phyloP scores from a whole-genome alignment of 1,284 basidiomycete genomes.

The Rhodotorula sp. region DNA sequence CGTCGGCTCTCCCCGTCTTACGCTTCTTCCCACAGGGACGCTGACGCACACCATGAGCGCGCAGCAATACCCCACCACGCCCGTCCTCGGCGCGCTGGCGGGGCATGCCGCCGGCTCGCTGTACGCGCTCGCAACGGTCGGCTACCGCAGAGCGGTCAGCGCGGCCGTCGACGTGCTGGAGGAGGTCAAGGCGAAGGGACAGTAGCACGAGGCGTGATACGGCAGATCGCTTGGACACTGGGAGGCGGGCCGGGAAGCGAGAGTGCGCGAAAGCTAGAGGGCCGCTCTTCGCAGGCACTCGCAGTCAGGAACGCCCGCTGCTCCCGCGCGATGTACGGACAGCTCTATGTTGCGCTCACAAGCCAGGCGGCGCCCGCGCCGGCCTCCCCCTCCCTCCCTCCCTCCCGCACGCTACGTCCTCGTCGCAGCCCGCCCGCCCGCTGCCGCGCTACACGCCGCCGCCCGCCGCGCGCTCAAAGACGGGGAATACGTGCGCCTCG shows the following conservation, averaged over 20 bases:
- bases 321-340: too few relatives aligned
- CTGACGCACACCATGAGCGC: background rate
- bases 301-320: too few relatives aligned
- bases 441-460: too few relatives aligned
- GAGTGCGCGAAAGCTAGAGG: too few relatives aligned
- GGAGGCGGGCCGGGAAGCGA: too few relatives aligned
- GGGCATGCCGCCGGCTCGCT: conserved; percentile 37
- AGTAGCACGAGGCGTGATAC: background rate
- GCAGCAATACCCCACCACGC: conserved; percentile 44
- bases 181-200: conserved; percentile 6
- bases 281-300: too few relatives aligned
- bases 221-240: too few relatives aligned
- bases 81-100: conserved; percentile 37
- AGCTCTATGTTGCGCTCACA: too few relatives aligned
- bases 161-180: conserved; percentile 10
- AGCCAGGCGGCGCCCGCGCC: too few relatives aligned
- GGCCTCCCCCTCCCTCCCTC: too few relatives aligned
- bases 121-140: conserved; percentile 16
- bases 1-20: conserved; percentile 42
- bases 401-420: conserved; percentile 4
- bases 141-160: conserved; percentile 7
- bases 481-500: conserved; percentile 75
- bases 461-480: conserved; percentile 55
- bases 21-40: background rate
- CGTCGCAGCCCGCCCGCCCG: too few relatives aligned